These are phyloP conservation scores for Picocystis sp. DNA, from an alignment of 163 green algal species.

Conservation along the genomic window DNA sequence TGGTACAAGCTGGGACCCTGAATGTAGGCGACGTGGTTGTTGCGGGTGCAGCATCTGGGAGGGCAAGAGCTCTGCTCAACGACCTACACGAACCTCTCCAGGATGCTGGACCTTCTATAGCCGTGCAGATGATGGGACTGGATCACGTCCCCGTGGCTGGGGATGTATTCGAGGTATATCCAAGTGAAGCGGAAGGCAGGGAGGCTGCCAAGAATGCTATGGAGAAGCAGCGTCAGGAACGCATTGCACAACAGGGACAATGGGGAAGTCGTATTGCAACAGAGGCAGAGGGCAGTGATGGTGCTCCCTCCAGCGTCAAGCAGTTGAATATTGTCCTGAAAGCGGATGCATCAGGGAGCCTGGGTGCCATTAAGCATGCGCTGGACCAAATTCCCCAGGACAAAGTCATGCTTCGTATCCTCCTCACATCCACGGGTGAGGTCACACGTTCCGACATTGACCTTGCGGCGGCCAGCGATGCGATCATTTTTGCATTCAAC, in stretches of 20 bases:
- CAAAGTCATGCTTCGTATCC: conserved; percentile 63
- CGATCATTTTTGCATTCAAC: conserved; percentile 79
- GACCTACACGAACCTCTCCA: conserved; percentile 22
- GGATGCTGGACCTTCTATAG: conserved; percentile 61
- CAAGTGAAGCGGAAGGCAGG: conserved; percentile 15
- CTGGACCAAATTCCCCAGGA: conserved; percentile 69
- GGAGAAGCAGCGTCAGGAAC: conserved; percentile 27
- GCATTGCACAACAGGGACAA: conserved; percentile 49
- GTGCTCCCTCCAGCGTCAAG: conserved; percentile 3
- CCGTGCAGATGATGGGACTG: conserved; percentile 77
- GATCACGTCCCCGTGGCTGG: conserved; percentile 50
- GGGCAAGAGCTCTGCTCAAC: conserved; percentile 39
- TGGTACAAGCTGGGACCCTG: conserved; percentile 72
- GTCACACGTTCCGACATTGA: conserved; percentile 77
- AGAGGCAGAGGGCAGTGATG: conserved; percentile 5
- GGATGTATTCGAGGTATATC: conserved; percentile 28
- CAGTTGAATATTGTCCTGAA: conserved; percentile 20
- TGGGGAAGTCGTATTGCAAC: conserved; percentile 38
- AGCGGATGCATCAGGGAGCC: conserved; percentile 60
- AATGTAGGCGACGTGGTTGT: conserved; percentile 60
- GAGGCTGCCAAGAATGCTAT: conserved; percentile 15
- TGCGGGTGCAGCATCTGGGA: conserved; percentile 26
- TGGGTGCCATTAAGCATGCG: conserved; percentile 77
- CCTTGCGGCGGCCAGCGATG: conserved; percentile 62
- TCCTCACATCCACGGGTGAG: conserved; percentile 56